Percentiles rank a stretch among this genome's conserved stretches.
Conservation (phyloP, 2,329 filamentous ascomycete species). For the Xylariaceae sp. region DNA sequence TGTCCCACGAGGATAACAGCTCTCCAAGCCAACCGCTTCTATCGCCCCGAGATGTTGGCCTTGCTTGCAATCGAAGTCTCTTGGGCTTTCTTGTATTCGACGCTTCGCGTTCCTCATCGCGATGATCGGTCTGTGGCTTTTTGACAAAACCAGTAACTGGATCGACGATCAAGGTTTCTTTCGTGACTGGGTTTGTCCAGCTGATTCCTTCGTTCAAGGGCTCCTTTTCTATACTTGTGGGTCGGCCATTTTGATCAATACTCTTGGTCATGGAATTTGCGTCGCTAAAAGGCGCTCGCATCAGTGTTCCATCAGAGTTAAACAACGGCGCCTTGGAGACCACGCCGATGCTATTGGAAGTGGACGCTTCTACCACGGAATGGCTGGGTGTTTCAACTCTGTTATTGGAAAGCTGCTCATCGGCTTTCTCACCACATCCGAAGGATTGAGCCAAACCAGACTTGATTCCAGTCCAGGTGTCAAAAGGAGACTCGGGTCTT, state of each 20-base stretch:
- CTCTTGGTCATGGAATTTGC: neutral
- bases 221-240: neutral
- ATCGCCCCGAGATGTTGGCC: slow-evolving; percentile 13
- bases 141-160: slow-evolving; percentile 48
- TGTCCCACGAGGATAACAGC: slow-evolving; percentile 63
- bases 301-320: slow-evolving; percentile 23
- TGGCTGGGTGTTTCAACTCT: neutral
- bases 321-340: slow-evolving; percentile 20
- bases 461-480: slow-evolving; percentile 36
- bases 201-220: slow-evolving; percentile 33
- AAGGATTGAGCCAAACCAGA: slow-evolving; percentile 26
- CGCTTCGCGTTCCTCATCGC: slow-evolving; percentile 29
- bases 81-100: slow-evolving; percentile 7
- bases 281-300: slow-evolving; percentile 25
- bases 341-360: neutral
- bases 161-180: slow-evolving; percentile 47
- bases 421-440: slow-evolving; percentile 9
- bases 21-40: slow-evolving; percentile 51
- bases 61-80: slow-evolving; percentile 15
- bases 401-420: neutral
- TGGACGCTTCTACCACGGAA: neutral
- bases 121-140: slow-evolving; percentile 27
- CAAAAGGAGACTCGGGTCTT: slow-evolving; percentile 32
- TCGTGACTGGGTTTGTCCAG: slow-evolving; percentile 60
- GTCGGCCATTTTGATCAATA: slow-evolving; percentile 4